Percentiles rank a stretch among this genome's conserved stretches.
phyloP scores from a whole-genome alignment of 23 red algal genomes.

The Gracilaria domingensis region DNA sequence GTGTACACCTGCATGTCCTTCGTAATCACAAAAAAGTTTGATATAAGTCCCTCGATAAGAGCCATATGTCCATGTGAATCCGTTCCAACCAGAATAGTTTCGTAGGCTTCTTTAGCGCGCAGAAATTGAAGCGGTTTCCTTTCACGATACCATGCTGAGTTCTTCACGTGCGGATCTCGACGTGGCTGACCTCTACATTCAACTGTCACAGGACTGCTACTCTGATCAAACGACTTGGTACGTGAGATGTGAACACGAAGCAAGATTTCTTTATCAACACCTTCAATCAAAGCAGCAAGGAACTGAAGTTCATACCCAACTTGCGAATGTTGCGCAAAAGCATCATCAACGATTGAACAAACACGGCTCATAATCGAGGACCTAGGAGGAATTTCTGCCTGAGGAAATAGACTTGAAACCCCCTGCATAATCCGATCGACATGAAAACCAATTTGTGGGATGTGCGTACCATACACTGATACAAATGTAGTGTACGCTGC shows the following conservation, averaged over 20 bases:
- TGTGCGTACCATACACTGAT: background rate
- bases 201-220: slow-evolving; percentile 19
- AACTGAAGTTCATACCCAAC: slow-evolving; percentile 18
- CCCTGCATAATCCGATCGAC: slow-evolving; percentile 11
- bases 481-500: slow-evolving; percentile 33
- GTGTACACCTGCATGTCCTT: slow-evolving; percentile 35
- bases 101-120: slow-evolving; percentile 19
- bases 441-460: slow-evolving; percentile 23
- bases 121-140: slow-evolving; percentile 38
- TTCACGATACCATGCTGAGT: slow-evolving; percentile 45
- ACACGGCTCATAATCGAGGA: background rate
- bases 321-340: background rate
- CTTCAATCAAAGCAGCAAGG: background rate
- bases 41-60: slow-evolving; percentile 52
- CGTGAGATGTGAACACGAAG: slow-evolving; percentile 25
- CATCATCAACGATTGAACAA: slow-evolving; percentile 22
- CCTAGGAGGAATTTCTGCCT: background rate
- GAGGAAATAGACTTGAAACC: background rate
- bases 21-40: slow-evolving; percentile 66
- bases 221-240: background rate
- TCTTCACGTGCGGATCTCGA: slow-evolving; percentile 41
- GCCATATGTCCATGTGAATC: slow-evolving; percentile 20
- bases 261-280: background rate
- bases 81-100: slow-evolving; percentile 47
- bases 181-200: slow-evolving; percentile 64